These are phyloP conservation scores for Abortiporus biennis DNA, from an alignment of 1,284 basidiomycete genomes.

Conservation along the genomic window DNA sequence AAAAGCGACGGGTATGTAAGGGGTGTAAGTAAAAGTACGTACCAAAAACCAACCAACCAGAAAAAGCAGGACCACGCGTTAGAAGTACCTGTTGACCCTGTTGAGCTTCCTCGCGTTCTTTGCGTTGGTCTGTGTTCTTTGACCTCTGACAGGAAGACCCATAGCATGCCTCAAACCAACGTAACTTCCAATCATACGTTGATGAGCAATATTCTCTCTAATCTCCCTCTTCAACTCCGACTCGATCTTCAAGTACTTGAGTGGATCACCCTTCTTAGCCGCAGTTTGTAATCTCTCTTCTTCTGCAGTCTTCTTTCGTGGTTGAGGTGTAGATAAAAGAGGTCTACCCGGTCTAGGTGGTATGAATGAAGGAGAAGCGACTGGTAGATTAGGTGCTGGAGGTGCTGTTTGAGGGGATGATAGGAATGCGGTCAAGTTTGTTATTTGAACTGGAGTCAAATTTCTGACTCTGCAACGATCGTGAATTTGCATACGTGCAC, in stretches of 20 bases:
- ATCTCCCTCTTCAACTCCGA: constrained; percentile 75
- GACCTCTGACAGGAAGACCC: constrained; percentile 85
- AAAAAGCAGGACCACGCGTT: not conserved
- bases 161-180: constrained; percentile 84
- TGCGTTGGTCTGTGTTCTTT: constrained; percentile 84
- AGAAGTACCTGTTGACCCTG: constrained; percentile 42
- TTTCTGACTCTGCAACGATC: constrained; percentile 72
- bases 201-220: constrained; percentile 85
- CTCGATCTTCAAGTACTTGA: constrained; percentile 76
- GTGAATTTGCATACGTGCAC: constrained; percentile 86
- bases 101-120: constrained; percentile 85
- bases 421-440: constrained; percentile 80
- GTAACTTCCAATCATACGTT: constrained; percentile 86
- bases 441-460: constrained; percentile 77
- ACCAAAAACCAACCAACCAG: not conserved
- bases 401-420: constrained; percentile 74
- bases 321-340: constrained; percentile 4
- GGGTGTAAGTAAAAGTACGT: no score
- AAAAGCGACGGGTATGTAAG: not conserved
- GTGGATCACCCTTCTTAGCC: constrained; percentile 37
- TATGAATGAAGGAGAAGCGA: constrained; percentile 48
- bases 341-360: constrained; percentile 29
- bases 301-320: constrained; percentile 10
- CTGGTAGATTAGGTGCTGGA: constrained; percentile 53
- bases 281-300: not conserved